Percentiles rank a stretch among this genome's conserved stretches.
phyloP scores from a whole-genome alignment of 2,329 filamentous ascomycete genomes.

The Chalaropsis thielavioides region DNA sequence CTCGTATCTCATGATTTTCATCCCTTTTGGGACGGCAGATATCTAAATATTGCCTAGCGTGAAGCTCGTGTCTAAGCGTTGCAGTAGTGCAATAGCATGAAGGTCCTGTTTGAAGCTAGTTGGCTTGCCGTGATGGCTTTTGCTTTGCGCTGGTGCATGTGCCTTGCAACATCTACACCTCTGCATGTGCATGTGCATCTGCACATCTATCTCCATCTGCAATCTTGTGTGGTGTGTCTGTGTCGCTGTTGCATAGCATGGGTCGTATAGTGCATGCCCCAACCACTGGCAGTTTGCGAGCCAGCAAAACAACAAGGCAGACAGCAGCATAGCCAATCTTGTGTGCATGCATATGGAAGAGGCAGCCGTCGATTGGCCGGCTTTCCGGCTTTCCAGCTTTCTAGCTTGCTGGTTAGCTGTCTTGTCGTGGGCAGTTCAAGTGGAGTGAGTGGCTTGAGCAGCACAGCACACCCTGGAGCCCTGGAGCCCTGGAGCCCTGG shows the following conservation, averaged over 20 bases:
- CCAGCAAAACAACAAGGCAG: neutral
- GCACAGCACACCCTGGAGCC: neutral
- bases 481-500: no score
- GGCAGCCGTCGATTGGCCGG: neutral
- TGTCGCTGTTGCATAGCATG: conserved; percentile 1
- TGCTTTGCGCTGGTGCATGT: neutral
- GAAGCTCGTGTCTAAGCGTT: neutral
- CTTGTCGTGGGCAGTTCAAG: no score
- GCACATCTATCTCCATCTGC: neutral
- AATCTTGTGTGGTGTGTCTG: neutral
- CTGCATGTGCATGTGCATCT: neutral
- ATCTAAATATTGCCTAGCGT: conserved; percentile 2
- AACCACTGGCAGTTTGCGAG: neutral
- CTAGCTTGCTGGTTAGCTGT: no score
- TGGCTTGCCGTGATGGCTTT: neutral
- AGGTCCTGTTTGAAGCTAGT: neutral
- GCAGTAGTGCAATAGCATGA: conserved; percentile 8
- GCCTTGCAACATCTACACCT: neutral
- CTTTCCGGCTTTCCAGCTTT: neutral
- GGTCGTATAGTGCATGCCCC: neutral
- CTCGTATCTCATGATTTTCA: neutral
- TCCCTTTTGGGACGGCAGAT: neutral
- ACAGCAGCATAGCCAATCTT: neutral
- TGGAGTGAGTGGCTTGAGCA: neutral
- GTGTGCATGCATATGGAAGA: neutral